Conservation (phyloP, 2,329 filamentous ascomycete species). For the Fusarium solani-melongenae region DNA sequence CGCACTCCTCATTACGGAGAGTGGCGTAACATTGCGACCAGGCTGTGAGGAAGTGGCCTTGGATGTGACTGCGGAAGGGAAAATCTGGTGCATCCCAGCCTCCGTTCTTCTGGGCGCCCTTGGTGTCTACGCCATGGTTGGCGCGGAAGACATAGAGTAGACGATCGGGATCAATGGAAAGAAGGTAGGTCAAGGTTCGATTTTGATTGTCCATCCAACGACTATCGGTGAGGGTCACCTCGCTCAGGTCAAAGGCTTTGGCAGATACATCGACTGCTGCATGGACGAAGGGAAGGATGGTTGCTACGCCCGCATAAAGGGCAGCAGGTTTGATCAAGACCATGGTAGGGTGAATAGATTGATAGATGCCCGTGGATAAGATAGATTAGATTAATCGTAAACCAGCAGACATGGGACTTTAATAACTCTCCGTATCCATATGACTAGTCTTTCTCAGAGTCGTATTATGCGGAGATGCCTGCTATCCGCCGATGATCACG, state of each 20-base stretch:
- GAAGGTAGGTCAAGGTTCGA: constrained; percentile 25
- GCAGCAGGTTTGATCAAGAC: constrained; percentile 13
- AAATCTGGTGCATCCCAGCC: constrained; percentile 67
- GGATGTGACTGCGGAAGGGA: constrained; percentile 62
- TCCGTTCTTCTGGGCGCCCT: constrained; percentile 57
- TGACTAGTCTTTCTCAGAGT: not conserved
- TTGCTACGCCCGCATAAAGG: constrained; percentile 5
- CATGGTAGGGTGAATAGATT: not conserved
- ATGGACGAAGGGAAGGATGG: not conserved
- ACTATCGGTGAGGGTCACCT: constrained; percentile 27
- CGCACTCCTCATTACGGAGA: constrained; percentile 55
- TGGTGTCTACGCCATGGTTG: constrained; percentile 46
- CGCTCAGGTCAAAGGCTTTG: constrained; percentile 12
- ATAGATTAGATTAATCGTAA: not conserved
- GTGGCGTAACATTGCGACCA: constrained; percentile 62
- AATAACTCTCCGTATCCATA: not conserved
- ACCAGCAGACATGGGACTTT: not conserved
- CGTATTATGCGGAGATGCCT: not conserved
- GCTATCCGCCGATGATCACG: not conserved
- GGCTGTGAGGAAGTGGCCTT: constrained; percentile 62
- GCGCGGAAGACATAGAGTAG: constrained; percentile 27
- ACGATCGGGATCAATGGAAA: constrained; percentile 19
- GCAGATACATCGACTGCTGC: constrained; percentile 7
- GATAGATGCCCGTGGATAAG: not conserved
- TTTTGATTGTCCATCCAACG: constrained; percentile 36